Conservation (phyloP, 2,329 filamentous ascomycete genomes). For the Sporothrix globosa region DNA sequence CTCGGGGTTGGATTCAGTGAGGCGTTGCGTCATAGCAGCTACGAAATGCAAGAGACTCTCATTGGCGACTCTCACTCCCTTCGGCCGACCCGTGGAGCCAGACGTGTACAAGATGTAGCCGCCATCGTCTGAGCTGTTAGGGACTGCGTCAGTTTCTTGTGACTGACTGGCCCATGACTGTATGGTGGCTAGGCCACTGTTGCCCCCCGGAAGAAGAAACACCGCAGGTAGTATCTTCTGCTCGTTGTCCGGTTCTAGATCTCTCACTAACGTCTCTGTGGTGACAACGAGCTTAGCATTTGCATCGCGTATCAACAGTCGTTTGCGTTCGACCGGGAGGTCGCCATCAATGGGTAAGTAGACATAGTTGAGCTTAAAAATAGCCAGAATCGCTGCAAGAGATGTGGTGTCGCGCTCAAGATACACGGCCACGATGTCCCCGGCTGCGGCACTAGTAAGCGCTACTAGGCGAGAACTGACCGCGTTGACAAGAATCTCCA, state of each 20-base stretch:
- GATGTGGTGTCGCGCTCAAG: slow-evolving; percentile 68
- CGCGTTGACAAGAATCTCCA: neutral
- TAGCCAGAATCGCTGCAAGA: slow-evolving; percentile 60
- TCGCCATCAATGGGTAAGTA: slow-evolving; percentile 64
- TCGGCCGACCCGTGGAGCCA: slow-evolving; percentile 60
- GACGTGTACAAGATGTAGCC: slow-evolving; percentile 61
- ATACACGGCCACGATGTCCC: slow-evolving; percentile 60
- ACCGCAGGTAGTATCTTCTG: neutral
- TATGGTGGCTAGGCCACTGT: slow-evolving; percentile 39
- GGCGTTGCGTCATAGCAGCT: slow-evolving; percentile 34
- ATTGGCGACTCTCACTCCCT: slow-evolving; percentile 63
- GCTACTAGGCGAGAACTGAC: slow-evolving; percentile 39
- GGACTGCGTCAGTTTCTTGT: slow-evolving; percentile 47
- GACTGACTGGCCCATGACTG: neutral
- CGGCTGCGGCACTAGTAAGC: slow-evolving; percentile 44
- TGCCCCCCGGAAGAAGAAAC: neutral
- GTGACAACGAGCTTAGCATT: slow-evolving; percentile 55
- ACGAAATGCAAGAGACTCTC: slow-evolving; percentile 49
- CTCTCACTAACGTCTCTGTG: slow-evolving; percentile 44
- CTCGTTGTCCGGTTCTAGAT: slow-evolving; percentile 34
- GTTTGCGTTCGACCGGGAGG: slow-evolving; percentile 61
- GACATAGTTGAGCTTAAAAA: slow-evolving; percentile 61
- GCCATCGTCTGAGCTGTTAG: slow-evolving; percentile 45
- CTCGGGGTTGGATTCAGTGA: slow-evolving; percentile 34
- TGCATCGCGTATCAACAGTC: slow-evolving; percentile 65